Base-by-base conservation (phyloP, 108 stramenopile species). In the Mediolabrus comicus region DNA sequence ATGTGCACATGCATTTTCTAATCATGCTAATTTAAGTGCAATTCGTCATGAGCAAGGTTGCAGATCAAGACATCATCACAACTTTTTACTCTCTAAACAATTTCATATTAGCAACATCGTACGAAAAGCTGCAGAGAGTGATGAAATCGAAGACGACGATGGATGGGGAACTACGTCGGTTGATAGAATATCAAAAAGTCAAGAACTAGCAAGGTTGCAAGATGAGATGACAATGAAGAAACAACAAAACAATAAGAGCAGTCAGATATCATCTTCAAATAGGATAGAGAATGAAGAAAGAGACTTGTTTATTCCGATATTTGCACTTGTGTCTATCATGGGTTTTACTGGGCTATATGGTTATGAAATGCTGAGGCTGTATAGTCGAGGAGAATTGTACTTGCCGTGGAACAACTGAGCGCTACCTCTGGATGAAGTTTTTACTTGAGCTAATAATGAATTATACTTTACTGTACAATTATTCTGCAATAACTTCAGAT, bases 361-460 rank as follows among this genome's bases (percentile, higher is more conserved):
- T 0, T 90, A 90, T 67, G 89, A 90, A 87, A 87, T 83, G 83
- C 34, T 87, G 43, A 64, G 89, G 10, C 61, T 90, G n/a, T 78
- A 80, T 36, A 61, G 71, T 7, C 62, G 79, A 36, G 89, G 89
- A 27, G 89, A 90, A 52, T 62, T 90, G 4, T 90, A 87, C 66
- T 62, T 90, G 35, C 89, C 89, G 9, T 89, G 82, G 79, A 62
- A 79, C 49, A 33, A 68, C 6, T 68, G 17, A 67, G 36, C 0
- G 10, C 36, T 38, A 38, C 0, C 14, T 38, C 6, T 38, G 6
- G 11, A 10, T 11, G n/a, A n/a, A n/a, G n/a, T n/a, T n/a, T n/a
- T n/a, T n/a, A n/a, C n/a, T n/a, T n/a, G n/a, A n/a, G n/a, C n/a
- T n/a, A 38, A 13, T 11, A 38, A 38, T 38, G 36, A 38, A 13